phyloP scores from a whole-genome alignment of 352 stramenopile genomes.

The Globisporangium echinulatum region DNA sequence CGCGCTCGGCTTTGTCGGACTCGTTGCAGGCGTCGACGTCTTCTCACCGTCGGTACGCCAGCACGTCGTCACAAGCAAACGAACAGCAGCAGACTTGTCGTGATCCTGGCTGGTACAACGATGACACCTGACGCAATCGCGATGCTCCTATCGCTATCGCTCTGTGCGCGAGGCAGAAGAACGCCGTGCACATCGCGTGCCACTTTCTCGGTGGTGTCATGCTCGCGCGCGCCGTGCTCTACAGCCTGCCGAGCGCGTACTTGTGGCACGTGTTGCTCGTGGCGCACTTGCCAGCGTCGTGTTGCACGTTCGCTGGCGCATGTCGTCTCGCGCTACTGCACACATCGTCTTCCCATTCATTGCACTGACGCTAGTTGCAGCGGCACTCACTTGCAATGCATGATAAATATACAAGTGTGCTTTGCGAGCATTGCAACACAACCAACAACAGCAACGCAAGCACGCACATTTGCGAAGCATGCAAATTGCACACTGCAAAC shows the following conservation, averaged over 20 bases:
- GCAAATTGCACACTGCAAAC: too few species aligned
- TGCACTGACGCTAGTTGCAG: slow-evolving; percentile 8
- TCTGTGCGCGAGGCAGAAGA: slow-evolving; percentile 24
- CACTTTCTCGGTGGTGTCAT: slow-evolving; percentile 65
- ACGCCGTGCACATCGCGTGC: slow-evolving; percentile 37
- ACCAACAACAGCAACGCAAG: too few species aligned
- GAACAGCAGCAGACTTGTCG: too few species aligned
- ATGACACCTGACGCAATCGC: too few species aligned
- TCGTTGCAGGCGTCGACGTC: slow-evolving; percentile 44
- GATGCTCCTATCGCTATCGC: too few species aligned
- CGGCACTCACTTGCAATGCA: not conserved
- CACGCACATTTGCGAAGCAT: too few species aligned
- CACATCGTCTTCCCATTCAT: slow-evolving; percentile 16
- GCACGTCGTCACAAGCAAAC: not conserved
- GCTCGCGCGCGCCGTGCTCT: slow-evolving; percentile 43
- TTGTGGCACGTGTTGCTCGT: slow-evolving; percentile 46
- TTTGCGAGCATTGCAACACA: too few species aligned
- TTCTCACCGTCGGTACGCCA: slow-evolving; percentile 35
- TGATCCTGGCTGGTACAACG: too few species aligned
- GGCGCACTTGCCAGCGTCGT: slow-evolving; percentile 21
- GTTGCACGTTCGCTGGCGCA: slow-evolving; percentile 26
- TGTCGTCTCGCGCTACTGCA: slow-evolving; percentile 19
- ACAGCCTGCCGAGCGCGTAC: slow-evolving; percentile 28
- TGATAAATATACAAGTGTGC: not conserved
- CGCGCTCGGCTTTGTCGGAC: slow-evolving; percentile 20